phyloP scores from a whole-genome alignment of 2,329 filamentous ascomycete species.

The Monilinia laxa region DNA sequence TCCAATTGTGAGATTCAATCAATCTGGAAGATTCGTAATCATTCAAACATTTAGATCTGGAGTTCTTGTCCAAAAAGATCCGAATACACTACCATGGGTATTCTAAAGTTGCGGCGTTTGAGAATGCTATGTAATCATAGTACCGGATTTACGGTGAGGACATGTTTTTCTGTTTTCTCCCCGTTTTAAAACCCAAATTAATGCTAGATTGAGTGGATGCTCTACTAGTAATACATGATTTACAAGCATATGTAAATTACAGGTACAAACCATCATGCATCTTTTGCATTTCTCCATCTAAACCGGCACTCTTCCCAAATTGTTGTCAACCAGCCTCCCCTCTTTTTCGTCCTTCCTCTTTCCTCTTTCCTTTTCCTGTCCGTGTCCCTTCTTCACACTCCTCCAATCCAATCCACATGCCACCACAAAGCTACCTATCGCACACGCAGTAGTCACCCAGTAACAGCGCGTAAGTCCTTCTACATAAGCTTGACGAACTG shows the following conservation, averaged over 20 bases:
- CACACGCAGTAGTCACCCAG: conserved; percentile 52
- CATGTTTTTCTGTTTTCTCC: neutral
- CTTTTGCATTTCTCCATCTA: neutral
- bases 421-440: conserved; percentile 47
- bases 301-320: neutral
- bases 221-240: conserved; percentile 6
- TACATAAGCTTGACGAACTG: conserved; percentile 56
- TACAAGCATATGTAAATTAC: neutral
- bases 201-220: neutral
- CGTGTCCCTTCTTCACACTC: conserved; percentile 50
- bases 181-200: neutral
- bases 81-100: neutral
- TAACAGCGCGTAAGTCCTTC: conserved; percentile 53
- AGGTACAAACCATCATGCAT: neutral
- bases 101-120: neutral
- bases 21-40: no score
- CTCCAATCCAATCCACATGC: conserved; percentile 51
- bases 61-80: neutral
- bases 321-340: neutral
- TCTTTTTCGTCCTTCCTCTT: conserved; percentile 13
- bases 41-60: neutral
- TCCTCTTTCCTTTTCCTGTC: conserved; percentile 25
- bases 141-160: neutral
- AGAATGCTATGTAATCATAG: neutral
- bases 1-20: no score